Conservation (phyloP, 2,329 filamentous ascomycete species). For the Botrytis deweyae region DNA sequence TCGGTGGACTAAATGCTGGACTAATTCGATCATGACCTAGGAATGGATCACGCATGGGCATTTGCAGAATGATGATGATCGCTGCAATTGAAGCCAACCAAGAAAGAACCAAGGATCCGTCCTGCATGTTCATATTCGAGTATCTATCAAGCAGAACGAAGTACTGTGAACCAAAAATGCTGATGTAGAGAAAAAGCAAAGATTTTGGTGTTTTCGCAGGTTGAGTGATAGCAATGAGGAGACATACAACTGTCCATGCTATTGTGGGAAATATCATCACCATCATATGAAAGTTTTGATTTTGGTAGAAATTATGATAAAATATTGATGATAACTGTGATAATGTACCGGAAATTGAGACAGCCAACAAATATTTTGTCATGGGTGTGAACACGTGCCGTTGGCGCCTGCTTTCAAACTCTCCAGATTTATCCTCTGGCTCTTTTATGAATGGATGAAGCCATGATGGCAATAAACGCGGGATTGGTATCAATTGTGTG, state of each 20-base stretch:
- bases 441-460: conserved; percentile 52
- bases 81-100: conserved; percentile 47
- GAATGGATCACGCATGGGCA: conserved; percentile 66
- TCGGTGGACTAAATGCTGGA: conserved; percentile 54
- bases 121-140: conserved; percentile 21
- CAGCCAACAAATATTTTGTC: conserved; percentile 41
- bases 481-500: conserved; percentile 30
- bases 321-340: conserved; percentile 40
- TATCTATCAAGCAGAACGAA: conserved; percentile 39
- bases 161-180: conserved; percentile 32
- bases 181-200: conserved; percentile 29
- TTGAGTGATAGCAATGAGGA: conserved; percentile 30
- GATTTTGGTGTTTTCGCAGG: conserved; percentile 33
- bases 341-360: conserved; percentile 42
- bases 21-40: conserved; percentile 59
- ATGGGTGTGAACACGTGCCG: conserved; percentile 32
- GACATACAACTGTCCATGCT: conserved; percentile 32
- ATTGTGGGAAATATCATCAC: conserved; percentile 34
- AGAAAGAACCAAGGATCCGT: conserved; percentile 34
- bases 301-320: conserved; percentile 29
- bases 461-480: conserved; percentile 48
- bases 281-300: conserved; percentile 41
- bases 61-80: conserved; percentile 57
- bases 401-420: conserved; percentile 34
- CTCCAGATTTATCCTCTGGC: conserved; percentile 38